These are phyloP conservation scores for Teunomyces kruisii DNA, from an alignment of 805 yeast species.

Conservation along the genomic window DNA sequence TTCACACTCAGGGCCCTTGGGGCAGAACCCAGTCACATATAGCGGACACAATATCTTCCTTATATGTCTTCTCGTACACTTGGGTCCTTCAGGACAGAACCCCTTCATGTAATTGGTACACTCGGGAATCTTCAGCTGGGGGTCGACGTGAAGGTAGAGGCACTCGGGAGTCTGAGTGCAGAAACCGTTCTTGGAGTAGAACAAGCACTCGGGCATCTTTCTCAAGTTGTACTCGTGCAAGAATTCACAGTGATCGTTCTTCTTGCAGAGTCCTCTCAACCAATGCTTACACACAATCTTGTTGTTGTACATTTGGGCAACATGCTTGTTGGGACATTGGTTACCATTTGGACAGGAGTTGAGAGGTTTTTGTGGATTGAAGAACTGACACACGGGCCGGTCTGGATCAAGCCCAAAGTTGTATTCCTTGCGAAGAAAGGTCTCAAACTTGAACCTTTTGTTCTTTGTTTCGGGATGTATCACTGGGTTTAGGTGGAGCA, in stretches of 20 bases:
- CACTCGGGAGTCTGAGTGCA: conserved; percentile 96
- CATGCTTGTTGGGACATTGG: conserved; percentile 86
- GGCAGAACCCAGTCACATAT: conserved; percentile 67
- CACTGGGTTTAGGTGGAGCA: conserved; percentile 39
- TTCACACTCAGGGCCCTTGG: conserved; percentile 55
- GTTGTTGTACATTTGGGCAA: conserved; percentile 48
- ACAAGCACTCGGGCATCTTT: conserved; percentile 95
- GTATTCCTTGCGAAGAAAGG: conserved; percentile 75
- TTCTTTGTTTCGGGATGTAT: conserved; percentile 42
- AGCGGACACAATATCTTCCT: conserved; percentile 74
- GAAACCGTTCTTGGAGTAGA: conserved; percentile 76
- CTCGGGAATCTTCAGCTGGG: conserved; percentile 82
- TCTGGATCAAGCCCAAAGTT: conserved; percentile 84
- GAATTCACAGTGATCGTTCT: conserved; percentile 94
- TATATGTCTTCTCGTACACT: conserved; percentile 78
- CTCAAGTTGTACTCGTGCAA: conserved; percentile 91
- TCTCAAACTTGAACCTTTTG: conserved; percentile 65
- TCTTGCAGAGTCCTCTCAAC: conserved; percentile 95
- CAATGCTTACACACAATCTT: conserved; percentile 95
- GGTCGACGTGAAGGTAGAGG: conserved; percentile 87
- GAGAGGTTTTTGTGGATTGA: conserved; percentile 50
- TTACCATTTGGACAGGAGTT: conserved; percentile 80
- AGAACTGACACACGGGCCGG: conserved; percentile 81
- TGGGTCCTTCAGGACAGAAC: conserved; percentile 89
- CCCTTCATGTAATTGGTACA: conserved; percentile 84